Conservation (phyloP, 169 alveolate genomes). For the Babesia gibsoni region DNA sequence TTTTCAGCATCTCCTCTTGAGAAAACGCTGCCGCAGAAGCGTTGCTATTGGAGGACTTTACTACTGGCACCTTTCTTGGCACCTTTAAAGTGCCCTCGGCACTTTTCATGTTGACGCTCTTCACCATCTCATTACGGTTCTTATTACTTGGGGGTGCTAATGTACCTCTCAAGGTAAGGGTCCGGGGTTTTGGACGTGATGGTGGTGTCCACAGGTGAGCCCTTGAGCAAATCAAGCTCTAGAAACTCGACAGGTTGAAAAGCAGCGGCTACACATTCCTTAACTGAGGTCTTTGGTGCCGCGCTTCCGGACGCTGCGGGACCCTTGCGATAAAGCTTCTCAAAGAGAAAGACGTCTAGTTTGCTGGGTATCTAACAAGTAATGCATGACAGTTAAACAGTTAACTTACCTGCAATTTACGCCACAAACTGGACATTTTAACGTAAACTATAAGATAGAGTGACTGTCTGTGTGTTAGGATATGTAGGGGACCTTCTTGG, state of each 20-base stretch:
- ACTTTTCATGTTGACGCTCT: neutral
- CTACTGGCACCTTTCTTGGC: neutral
- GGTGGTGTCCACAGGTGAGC: conserved; percentile 62
- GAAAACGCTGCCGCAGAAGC: neutral
- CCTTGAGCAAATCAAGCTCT: conserved; percentile 59
- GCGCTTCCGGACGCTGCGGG: conserved; percentile 11
- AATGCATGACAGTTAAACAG: too few species aligned
- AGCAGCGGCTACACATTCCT: conserved; percentile 33
- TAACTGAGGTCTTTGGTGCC: neutral
- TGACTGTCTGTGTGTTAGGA: too few species aligned
- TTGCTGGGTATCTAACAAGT: conserved; percentile 52
- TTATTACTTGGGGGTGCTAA: conserved; percentile 4
- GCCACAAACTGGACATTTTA: conserved; percentile 66
- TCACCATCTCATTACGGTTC: neutral
- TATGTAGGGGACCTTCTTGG: too few species aligned
- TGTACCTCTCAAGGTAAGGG: conserved; percentile 54
- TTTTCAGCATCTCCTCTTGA: conserved; percentile 14
- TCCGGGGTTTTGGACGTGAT: conserved; percentile 55
- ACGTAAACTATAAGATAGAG: too few species aligned
- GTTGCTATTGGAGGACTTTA: neutral
- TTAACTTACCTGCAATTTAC: conserved; percentile 52
- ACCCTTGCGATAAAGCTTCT: conserved; percentile 60
- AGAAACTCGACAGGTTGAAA: conserved; percentile 51
- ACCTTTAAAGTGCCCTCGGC: neutral
- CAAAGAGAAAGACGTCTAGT: conserved; percentile 54